Conservation (phyloP, 305 asterid genomes). For the Solanum hybrid region DNA sequence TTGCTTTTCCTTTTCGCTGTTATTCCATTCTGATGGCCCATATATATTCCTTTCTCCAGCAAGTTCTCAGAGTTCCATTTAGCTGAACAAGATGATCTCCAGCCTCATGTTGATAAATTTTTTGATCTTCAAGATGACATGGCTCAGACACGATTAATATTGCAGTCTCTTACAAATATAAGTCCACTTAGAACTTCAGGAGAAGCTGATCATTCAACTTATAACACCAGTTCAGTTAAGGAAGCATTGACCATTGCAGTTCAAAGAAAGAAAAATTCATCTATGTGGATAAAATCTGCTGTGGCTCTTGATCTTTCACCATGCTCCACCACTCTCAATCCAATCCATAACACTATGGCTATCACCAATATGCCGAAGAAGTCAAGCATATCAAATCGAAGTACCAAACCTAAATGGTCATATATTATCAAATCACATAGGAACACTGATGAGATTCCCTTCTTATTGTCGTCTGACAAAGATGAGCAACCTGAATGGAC, state of each 20-base stretch:
- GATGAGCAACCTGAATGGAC: conserved; percentile 37
- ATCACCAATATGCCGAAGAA: conserved; percentile 17
- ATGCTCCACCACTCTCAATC: conserved; percentile 10
- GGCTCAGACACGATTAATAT: conserved; percentile 33
- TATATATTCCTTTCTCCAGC: conserved; percentile 32
- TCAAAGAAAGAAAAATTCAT: conserved; percentile 48
- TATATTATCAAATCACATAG: conserved; percentile 17
- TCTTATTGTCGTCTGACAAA: conserved; percentile 18
- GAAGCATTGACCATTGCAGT: conserved; percentile 35
- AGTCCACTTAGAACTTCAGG: conserved; percentile 31
- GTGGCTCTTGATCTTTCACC: conserved; percentile 55
- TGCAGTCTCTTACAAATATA: conserved; percentile 44
- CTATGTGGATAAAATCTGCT: conserved; percentile 60
- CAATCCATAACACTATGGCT: conserved; percentile 7
- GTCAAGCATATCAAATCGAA: conserved; percentile 8
- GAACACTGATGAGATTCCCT: conserved; percentile 21
- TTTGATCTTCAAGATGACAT: conserved; percentile 45
- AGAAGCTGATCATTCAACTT: conserved; percentile 19
- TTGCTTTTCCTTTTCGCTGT: background rate
- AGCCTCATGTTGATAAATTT: conserved; percentile 46
- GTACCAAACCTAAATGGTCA: conserved; percentile 26
- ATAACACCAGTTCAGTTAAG: conserved; percentile 29
- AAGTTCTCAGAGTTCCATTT: conserved; percentile 45
- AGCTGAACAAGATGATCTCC: conserved; percentile 44
- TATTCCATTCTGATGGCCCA: background rate